Evolutionary conservation across 768 basidiomycete species (phyloP).

Genomic region (Suillus tomentosus): DNA sequence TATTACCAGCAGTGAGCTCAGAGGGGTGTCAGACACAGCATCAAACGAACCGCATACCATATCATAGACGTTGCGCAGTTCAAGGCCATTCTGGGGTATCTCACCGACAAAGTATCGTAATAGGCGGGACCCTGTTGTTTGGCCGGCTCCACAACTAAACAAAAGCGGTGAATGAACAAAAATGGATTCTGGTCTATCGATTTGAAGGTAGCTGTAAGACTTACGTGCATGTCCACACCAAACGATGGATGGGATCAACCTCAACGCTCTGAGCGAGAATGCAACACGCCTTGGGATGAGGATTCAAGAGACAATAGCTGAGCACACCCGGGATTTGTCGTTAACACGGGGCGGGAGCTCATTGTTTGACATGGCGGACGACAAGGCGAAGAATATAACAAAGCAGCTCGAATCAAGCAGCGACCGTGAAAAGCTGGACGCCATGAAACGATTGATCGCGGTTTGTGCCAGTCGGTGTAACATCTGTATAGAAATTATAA

Average conservation of each 20-base stretch:
- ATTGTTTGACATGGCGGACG: slow-evolving; percentile 71
- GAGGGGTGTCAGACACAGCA: no score
- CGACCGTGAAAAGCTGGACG: slow-evolving; percentile 91
- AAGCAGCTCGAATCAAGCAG: slow-evolving; percentile 86
- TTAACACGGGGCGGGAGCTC: slow-evolving; percentile 57
- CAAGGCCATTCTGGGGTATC: no score
- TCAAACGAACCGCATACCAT: no score
- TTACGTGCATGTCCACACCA: slow-evolving; percentile 7
- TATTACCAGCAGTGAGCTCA: no score
- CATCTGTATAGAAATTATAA: slow-evolving; percentile 7
- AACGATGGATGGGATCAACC: slow-evolving; percentile 36
- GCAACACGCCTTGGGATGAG: slow-evolving; percentile 81
- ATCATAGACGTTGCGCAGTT: no score
- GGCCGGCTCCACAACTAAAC: no score
- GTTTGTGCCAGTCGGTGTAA: slow-evolving; percentile 49
- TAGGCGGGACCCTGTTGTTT: no score
- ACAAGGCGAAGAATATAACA: slow-evolving; percentile 79
- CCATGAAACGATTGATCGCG: slow-evolving; percentile 92
- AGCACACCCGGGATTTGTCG: slow-evolving; percentile 73
- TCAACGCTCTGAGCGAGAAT: slow-evolving; percentile 67
- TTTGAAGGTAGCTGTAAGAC: no score
- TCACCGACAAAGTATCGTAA: no score
- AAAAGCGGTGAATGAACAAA: no score
- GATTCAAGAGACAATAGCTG: slow-evolving; percentile 80
- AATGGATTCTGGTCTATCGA: no score